phyloP scores from a whole-genome alignment of 176 grass and related monocot genomes.

The Musa beccarii region DNA sequence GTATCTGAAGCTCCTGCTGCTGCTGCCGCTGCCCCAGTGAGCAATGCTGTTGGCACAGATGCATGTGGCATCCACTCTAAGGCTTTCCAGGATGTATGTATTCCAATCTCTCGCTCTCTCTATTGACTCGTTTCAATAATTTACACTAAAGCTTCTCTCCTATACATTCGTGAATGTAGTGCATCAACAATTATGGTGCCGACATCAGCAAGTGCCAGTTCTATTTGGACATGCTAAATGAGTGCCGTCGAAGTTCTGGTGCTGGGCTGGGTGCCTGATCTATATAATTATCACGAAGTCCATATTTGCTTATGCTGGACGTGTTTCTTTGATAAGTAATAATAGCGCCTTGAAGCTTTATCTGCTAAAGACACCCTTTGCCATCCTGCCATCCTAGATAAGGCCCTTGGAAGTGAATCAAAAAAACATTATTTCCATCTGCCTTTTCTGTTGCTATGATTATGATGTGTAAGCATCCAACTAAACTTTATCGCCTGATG shows the following conservation, averaged over 20 bases:
- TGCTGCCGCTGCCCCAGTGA: conserved; percentile 1
- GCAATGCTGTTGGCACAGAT: conserved; percentile 9
- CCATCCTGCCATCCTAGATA: no score
- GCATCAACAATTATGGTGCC: conserved; percentile 27
- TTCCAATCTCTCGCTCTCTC: background rate
- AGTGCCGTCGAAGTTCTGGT: conserved; percentile 35
- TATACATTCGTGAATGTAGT: conserved; percentile 20
- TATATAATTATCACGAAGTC: background rate
- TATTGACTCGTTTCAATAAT: background rate
- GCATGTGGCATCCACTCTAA: conserved; percentile 31
- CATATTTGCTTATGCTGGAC: no score
- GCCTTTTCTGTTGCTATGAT: no score
- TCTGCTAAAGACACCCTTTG: no score
- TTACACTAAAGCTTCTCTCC: background rate
- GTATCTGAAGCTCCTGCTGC: conserved; percentile 5
- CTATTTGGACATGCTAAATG: conserved; percentile 45
- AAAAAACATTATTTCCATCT: no score
- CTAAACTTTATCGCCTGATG: no score
- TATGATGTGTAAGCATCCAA: no score
- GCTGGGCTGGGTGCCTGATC: conserved; percentile 13
- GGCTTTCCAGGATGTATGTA: conserved; percentile 33
- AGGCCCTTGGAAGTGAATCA: no score
- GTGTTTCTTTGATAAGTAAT: no score
- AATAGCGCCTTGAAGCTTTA: no score
- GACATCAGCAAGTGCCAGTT: conserved; percentile 58